phyloP scores from a whole-genome alignment of 2,329 filamentous ascomycete species.

The Fusarium verticillioides region DNA sequence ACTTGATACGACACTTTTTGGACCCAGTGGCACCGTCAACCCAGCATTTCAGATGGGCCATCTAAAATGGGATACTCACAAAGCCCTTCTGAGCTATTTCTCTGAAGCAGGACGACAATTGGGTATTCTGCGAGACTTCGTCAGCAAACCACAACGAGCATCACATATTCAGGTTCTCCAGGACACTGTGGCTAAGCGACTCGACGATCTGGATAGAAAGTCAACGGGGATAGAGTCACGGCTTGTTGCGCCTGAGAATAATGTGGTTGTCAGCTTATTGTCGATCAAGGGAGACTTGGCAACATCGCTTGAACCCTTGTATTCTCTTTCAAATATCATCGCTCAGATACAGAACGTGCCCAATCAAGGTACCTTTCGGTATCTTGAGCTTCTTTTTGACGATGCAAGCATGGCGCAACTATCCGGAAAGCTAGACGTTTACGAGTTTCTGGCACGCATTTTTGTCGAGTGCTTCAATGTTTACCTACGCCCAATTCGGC shows the following conservation, averaged over 20 bases:
- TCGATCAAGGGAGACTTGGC: conserved; percentile 68
- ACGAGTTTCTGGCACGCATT: conserved; percentile 71
- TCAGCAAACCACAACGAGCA: conserved; percentile 56
- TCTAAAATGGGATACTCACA: conserved; percentile 62
- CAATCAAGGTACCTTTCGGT: conserved; percentile 70
- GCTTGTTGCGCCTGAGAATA: conserved; percentile 64
- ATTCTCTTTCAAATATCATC: conserved; percentile 71
- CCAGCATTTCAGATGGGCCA: conserved; percentile 59
- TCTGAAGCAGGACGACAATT: conserved; percentile 60
- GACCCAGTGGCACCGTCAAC: conserved; percentile 52
- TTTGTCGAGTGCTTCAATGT: conserved; percentile 86
- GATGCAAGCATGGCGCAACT: conserved; percentile 76
- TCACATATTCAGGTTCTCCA: conserved; percentile 78
- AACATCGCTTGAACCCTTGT: conserved; percentile 64
- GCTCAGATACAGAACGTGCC: conserved; percentile 63
- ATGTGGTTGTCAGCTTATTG: conserved; percentile 74
- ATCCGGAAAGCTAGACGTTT: conserved; percentile 70
- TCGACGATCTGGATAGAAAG: conserved; percentile 67
- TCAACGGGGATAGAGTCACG: conserved; percentile 70
- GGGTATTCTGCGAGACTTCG: conserved; percentile 58
- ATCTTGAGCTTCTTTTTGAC: conserved; percentile 82
- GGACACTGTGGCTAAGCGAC: conserved; percentile 66
- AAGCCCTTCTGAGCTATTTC: conserved; percentile 59
- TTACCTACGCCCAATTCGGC: conserved; percentile 81
- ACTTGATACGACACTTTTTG: conserved; percentile 78